Conservation (phyloP, 2,329 filamentous ascomycete genomes). For the Alternaria gaisen region DNA sequence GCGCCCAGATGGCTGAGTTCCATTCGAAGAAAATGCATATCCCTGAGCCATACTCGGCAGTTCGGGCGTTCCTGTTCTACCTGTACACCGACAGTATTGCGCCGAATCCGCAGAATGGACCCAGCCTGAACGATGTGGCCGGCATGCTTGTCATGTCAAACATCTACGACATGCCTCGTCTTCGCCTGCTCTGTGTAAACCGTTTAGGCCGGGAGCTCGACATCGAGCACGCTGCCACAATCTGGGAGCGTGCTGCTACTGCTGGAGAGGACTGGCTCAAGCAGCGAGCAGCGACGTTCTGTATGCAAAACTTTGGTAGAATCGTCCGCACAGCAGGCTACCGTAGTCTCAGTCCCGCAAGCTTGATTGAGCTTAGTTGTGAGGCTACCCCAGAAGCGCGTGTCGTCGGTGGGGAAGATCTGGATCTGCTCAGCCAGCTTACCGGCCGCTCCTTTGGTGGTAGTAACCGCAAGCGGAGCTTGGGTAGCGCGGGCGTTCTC, state of each 20-base stretch:
- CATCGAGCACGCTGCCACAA: constrained; percentile 91
- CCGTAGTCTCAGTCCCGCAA: constrained; percentile 77
- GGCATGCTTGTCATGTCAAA: constrained; percentile 97
- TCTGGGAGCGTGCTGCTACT: constrained; percentile 92
- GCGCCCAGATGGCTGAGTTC: constrained; percentile 95
- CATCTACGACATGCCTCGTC: constrained; percentile 94
- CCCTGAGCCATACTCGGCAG: constrained; percentile 91
- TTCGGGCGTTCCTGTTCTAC: constrained; percentile 94
- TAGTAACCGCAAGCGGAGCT: constrained; percentile 55
- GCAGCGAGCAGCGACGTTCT: constrained; percentile 85
- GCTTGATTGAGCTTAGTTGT: constrained; percentile 89
- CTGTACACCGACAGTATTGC: constrained; percentile 93
- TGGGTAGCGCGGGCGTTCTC: constrained; percentile 48
- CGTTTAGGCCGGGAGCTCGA: constrained; percentile 89
- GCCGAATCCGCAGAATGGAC: constrained; percentile 55
- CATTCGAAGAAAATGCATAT: constrained; percentile 98
- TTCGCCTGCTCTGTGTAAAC: constrained; percentile 90
- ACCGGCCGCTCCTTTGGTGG: constrained; percentile 48
- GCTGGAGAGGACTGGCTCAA: constrained; percentile 95
- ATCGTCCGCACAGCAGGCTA: constrained; percentile 91
- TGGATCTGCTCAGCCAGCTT: constrained; percentile 68
- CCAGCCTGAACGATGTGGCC: constrained; percentile 81
- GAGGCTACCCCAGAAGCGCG: constrained; percentile 94
- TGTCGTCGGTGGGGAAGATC: constrained; percentile 86
- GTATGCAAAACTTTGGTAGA: constrained; percentile 92